Conservation (phyloP, 257 asterid genomes). For the Salvia rosmarinus region DNA sequence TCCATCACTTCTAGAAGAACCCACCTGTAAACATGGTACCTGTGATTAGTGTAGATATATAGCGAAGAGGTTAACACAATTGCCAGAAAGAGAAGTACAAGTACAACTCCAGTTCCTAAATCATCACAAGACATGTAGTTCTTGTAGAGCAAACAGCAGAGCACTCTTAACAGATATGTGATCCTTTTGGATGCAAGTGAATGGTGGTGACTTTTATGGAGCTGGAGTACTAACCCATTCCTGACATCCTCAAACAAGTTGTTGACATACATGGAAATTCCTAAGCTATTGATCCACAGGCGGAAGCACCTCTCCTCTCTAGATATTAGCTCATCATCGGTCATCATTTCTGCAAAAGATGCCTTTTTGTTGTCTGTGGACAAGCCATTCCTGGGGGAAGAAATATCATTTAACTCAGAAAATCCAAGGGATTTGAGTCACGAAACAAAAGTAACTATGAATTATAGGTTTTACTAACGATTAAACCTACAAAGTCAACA, state of each 20-base stretch:
- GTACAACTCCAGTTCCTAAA: conserved; percentile 10
- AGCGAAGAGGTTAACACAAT: conserved; percentile 18
- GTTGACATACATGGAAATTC: conserved; percentile 76
- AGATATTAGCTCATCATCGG: conserved; percentile 89
- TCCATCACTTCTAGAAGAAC: conserved; percentile 84
- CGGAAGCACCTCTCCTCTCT: conserved; percentile 99
- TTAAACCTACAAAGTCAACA: conserved; percentile 17
- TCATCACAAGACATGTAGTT: conserved; percentile 9
- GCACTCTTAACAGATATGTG: neutral
- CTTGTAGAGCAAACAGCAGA: conserved; percentile 14
- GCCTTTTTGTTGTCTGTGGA: conserved; percentile 81
- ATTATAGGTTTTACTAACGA: neutral
- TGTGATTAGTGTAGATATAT: conserved; percentile 8
- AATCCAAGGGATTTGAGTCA: conserved; percentile 22
- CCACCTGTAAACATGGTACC: conserved; percentile 63
- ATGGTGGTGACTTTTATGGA: conserved; percentile 9
- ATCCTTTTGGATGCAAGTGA: neutral
- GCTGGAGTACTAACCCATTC: conserved; percentile 72
- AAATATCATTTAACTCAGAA: conserved; percentile 22
- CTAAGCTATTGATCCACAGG: conserved; percentile 95
- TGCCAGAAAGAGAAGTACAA: conserved; percentile 29
- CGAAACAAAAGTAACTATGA: neutral
- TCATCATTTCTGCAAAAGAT: conserved; percentile 94
- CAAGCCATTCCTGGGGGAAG: conserved; percentile 80
- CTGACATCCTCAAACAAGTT: conserved; percentile 94